These are phyloP conservation scores for Metschnikowia shivogae DNA, from an alignment of 805 yeast genomes.

Conservation along the genomic window DNA sequence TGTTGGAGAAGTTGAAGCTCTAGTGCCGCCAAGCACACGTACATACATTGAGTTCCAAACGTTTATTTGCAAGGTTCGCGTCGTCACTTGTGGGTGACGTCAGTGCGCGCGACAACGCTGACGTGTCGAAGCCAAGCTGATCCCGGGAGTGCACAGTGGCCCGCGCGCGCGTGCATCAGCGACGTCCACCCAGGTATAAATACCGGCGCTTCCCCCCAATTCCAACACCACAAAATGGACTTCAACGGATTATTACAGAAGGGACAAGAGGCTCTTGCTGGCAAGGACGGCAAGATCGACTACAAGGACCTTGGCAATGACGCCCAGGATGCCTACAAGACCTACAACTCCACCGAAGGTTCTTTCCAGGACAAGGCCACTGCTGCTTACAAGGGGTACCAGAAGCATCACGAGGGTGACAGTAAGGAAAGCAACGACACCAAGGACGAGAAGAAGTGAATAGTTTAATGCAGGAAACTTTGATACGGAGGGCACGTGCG, in stretches of 20 bases:
- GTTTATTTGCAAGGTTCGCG: too few relatives aligned
- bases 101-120: not conserved
- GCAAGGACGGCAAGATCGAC: constrained; percentile 24
- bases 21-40: constrained; percentile 10
- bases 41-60: too few relatives aligned
- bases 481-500: too few relatives aligned
- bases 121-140: not conserved
- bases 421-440: not conserved
- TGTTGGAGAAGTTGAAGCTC: constrained; percentile 73
- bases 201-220: not conserved
- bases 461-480: not conserved
- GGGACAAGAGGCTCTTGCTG: constrained; percentile 26
- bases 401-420: constrained; percentile 19
- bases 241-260: constrained; percentile 31
- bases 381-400: constrained; percentile 29
- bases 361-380: constrained; percentile 32
- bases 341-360: constrained; percentile 28
- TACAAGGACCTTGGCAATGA: constrained; percentile 25
- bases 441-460: constrained; percentile 1
- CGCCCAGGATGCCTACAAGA: constrained; percentile 33
- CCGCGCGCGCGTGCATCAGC: not conserved
- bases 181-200: not conserved
- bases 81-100: not conserved
- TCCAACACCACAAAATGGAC: constrained; percentile 20
- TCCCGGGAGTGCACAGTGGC: not conserved